Conservation (phyloP, 139 green algal genomes). For the Nannochloris sp. region DNA sequence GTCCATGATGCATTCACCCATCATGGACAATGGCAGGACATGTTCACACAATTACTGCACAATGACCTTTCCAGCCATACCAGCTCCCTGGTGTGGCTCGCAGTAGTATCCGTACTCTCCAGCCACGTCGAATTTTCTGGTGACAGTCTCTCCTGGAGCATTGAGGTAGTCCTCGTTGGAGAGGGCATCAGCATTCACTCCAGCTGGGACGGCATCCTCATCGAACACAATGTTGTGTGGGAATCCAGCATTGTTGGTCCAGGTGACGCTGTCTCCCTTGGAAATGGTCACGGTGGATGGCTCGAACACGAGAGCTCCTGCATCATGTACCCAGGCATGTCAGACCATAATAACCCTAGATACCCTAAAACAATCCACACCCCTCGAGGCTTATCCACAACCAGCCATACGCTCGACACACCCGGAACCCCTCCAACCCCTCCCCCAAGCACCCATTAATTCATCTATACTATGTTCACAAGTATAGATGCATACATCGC, state of each 20-base stretch:
- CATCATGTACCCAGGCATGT: not conserved
- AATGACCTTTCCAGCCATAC: conserved; percentile 54
- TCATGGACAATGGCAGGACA: not conserved
- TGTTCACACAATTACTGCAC: conserved; percentile 4
- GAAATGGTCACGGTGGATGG: conserved; percentile 50
- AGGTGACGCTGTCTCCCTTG: conserved; percentile 73
- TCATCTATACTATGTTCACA: too few relatives aligned
- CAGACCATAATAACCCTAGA: not conserved
- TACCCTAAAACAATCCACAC: not conserved
- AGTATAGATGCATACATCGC: too few relatives aligned
- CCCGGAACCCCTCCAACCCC: too few relatives aligned
- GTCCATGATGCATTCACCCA: not conserved
- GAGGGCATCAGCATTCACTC: conserved; percentile 78
- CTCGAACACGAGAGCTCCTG: conserved; percentile 45
- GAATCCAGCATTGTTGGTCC: conserved; percentile 69
- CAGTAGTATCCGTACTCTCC: conserved; percentile 90
- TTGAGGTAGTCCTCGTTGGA: conserved; percentile 83
- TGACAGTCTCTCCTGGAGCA: conserved; percentile 73
- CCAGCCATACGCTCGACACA: too few relatives aligned
- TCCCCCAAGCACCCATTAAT: too few relatives aligned
- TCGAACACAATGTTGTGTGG: conserved; percentile 85
- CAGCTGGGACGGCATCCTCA: conserved; percentile 50
- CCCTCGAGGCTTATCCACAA: too few relatives aligned
- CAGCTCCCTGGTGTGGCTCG: conserved; percentile 89
- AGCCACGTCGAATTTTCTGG: conserved; percentile 56